Evolutionary conservation across 371 early-diverging fungal species (phyloP), one percentile per base, ranked within the genome.

Genomic region (Lichtheimia ramosa): DNA sequence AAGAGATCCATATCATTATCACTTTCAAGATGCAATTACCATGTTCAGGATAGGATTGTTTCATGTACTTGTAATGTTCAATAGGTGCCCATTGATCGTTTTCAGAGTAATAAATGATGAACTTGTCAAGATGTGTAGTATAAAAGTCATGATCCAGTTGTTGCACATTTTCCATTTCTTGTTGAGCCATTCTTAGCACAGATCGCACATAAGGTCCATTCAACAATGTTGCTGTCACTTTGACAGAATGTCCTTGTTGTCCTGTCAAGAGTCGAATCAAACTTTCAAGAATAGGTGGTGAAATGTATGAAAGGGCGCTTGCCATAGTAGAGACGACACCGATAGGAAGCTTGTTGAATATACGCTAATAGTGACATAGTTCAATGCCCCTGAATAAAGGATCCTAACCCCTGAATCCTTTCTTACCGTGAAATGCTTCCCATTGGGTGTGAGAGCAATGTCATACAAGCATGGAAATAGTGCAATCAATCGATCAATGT

Each of bases 391-490:
- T 46, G n/a, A n/a, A 5, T 46, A 2, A 5, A 5, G 2, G 5
- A 25, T 25, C 46, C n/a, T 16, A 21, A 16, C 46, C 46, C 21
- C 21, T 46, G n/a, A n/a, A 6, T 58, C n/a, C n/a, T n/a, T n/a
- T n/a, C 66, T 59, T 75, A 86, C 83, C 56, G 74, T 65, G 48
- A 92, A 69, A 40, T 82, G 69, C 6, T 77, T 74, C 3, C 94
- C 95, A 24, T 89, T 86, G 4, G 93, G 92, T 14, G 92, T 89
- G 6, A 81, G 68, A 0, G 85, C 87, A 58, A 95, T 92, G 21
- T 86, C 74, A 43, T 87, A 85, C 3, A 95, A 64, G 0, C 92
- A 88, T 8, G 95, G 95, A 62, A 93, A 94, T 54, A 95, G 70
- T 1, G 79, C 79, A 54, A 92, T 79, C 3, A 89, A 63, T 3